These are phyloP conservation scores for Fraxinus paxiana DNA, from an alignment of 305 asterid species.

Conservation along the genomic window DNA sequence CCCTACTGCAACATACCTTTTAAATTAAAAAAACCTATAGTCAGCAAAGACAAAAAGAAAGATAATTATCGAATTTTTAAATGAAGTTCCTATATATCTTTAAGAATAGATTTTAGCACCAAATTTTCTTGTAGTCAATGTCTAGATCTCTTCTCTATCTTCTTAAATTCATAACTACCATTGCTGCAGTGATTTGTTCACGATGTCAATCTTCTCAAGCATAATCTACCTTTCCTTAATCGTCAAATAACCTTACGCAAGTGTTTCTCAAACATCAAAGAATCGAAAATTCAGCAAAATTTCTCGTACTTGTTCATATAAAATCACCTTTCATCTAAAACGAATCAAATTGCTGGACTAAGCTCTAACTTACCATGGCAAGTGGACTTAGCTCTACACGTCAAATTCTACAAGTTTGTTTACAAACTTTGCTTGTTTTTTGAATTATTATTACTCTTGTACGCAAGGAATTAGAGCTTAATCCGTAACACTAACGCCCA, in stretches of 20 bases:
- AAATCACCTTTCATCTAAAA: neutral
- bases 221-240: neutral
- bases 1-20: constrained; percentile 95
- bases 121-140: neutral
- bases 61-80: neutral
- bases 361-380: neutral
- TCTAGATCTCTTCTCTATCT: neutral
- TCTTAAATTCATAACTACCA: neutral
- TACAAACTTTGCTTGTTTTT: neutral
- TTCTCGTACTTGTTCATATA: neutral
- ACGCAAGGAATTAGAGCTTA: neutral
- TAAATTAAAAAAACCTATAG: neutral
- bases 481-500: neutral
- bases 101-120: neutral
- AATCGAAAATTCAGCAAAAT: neutral
- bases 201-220: neutral
- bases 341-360: neutral
- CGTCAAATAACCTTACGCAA: neutral
- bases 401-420: neutral
- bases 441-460: neutral
- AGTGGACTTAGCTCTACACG: neutral
- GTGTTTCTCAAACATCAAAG: neutral
- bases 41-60: constrained; percentile 9
- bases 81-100: neutral
- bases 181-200: neutral